These are phyloP conservation scores for Phytophthora multivora DNA, from an alignment of 352 stramenopile genomes.

Conservation along the genomic window DNA sequence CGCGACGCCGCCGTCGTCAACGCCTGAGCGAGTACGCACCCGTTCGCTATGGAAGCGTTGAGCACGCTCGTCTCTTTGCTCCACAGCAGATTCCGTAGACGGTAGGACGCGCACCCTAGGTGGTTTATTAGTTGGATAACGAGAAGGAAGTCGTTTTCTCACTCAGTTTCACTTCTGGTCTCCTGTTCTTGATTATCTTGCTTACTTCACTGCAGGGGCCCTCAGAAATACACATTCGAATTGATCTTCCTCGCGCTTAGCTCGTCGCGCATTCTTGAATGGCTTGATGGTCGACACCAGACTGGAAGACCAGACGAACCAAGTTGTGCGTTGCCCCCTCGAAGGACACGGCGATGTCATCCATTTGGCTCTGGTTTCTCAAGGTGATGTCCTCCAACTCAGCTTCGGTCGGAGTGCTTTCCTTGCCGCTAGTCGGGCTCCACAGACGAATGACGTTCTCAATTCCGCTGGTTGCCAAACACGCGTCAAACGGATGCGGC, in stretches of 20 bases:
- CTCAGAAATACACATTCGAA: background rate
- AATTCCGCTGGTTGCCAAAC: slow-evolving; percentile 84
- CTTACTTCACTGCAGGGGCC: background rate
- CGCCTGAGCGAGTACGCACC: slow-evolving; percentile 38
- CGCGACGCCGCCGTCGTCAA: slow-evolving; percentile 30
- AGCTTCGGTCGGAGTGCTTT: slow-evolving; percentile 45
- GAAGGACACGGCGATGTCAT: slow-evolving; percentile 49
- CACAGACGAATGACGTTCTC: slow-evolving; percentile 84
- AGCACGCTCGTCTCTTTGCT: slow-evolving; percentile 37
- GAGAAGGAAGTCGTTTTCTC: slow-evolving; percentile 17
- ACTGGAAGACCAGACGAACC: slow-evolving; percentile 73
- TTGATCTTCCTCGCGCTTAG: slow-evolving; percentile 20
- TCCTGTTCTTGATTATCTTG: slow-evolving; percentile 1
- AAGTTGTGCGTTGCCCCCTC: slow-evolving; percentile 59
- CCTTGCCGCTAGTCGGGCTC: slow-evolving; percentile 55
- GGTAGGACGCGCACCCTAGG: slow-evolving; percentile 4
- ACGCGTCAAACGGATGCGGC: slow-evolving; percentile 75
- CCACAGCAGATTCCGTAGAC: slow-evolving; percentile 18
- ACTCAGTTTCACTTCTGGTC: background rate
- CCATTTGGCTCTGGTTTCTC: slow-evolving; percentile 76
- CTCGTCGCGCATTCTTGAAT: slow-evolving; percentile 75
- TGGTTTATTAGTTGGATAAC: slow-evolving; percentile 18
- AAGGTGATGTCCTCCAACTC: slow-evolving; percentile 59
- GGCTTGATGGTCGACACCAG: slow-evolving; percentile 53
- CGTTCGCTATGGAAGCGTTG: slow-evolving; percentile 54